phyloP scores from a whole-genome alignment of 1,139 yeast genomes.

The Nakaseomyces nivariensis region DNA sequence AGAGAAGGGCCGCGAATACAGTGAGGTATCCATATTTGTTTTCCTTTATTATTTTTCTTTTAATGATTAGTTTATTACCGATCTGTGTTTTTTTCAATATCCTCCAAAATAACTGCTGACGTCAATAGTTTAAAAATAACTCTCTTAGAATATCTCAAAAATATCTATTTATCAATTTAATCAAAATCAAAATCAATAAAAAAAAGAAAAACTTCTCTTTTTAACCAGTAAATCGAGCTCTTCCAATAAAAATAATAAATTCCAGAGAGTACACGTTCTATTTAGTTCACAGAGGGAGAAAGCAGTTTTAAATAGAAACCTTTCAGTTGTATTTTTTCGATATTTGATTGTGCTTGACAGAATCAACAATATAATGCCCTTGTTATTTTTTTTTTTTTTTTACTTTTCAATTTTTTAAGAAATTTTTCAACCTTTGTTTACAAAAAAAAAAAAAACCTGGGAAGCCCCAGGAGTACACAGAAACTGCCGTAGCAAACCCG shows the following conservation, averaged over 20 bases:
- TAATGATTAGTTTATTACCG: too few relatives aligned
- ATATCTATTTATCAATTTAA: neutral
- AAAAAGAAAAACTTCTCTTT: neutral
- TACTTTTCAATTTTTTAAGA: neutral
- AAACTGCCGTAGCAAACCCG: neutral
- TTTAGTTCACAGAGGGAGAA: too few relatives aligned
- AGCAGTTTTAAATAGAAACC: too few relatives aligned
- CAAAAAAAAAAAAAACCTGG: neutral
- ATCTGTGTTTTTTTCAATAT: too few relatives aligned
- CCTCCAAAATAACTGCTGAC: too few relatives aligned
- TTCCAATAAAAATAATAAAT: neutral
- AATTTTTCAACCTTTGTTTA: neutral
- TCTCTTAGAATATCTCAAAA: too few relatives aligned
- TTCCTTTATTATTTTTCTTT: neutral
- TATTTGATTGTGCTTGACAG: too few relatives aligned
- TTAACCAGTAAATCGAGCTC: neutral
- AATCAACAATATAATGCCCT: too few relatives aligned
- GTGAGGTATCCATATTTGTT: neutral
- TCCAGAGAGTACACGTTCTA: too few relatives aligned
- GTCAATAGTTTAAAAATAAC: too few relatives aligned
- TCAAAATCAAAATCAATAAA: neutral
- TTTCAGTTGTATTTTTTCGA: too few relatives aligned
- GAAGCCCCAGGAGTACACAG: neutral
- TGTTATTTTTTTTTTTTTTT: neutral
- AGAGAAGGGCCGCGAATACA: neutral